Conservation (phyloP, 441 rosid species). For the Erysimum cheiri region DNA sequence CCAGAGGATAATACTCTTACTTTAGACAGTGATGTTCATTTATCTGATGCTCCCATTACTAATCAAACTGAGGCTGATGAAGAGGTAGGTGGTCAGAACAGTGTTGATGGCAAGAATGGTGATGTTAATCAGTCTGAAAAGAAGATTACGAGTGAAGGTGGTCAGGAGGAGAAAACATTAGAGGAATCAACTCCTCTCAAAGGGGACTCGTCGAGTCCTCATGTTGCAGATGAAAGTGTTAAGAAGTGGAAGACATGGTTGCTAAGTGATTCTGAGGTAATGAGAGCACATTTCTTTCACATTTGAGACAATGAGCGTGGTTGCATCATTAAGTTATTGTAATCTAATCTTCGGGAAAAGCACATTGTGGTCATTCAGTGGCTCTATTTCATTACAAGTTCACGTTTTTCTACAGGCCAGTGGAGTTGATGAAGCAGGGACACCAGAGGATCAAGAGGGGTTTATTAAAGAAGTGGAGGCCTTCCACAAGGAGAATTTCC, state of each 20-base stretch:
- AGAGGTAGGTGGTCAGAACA: constrained; percentile 16
- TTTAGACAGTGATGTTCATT: constrained; percentile 52
- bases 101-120: constrained; percentile 33
- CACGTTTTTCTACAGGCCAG: constrained; percentile 56
- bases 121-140: constrained; percentile 34
- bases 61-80: constrained; percentile 35
- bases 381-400: constrained; percentile 25
- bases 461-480: constrained; percentile 85
- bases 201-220: constrained; percentile 43
- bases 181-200: constrained; percentile 37
- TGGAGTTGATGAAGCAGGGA: constrained; percentile 67
- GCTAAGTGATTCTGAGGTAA: constrained; percentile 73
- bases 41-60: constrained; percentile 47
- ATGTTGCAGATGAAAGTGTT: constrained; percentile 47
- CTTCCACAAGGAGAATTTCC: constrained; percentile 61
- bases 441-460: constrained; percentile 70
- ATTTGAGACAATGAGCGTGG: background rate
- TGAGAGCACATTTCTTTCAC: background rate
- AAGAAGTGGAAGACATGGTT: constrained; percentile 65
- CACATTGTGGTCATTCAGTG: background rate
- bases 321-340: background rate
- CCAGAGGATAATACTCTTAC: constrained; percentile 49
- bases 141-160: constrained; percentile 24
- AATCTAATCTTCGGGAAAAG: background rate
- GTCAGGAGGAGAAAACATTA: constrained; percentile 29